A percentile compares a stretch with the other conserved stretches of the same genome.
phyloP scores from a whole-genome alignment of 148 eudicot genomes.

The Oxyria digyna region DNA sequence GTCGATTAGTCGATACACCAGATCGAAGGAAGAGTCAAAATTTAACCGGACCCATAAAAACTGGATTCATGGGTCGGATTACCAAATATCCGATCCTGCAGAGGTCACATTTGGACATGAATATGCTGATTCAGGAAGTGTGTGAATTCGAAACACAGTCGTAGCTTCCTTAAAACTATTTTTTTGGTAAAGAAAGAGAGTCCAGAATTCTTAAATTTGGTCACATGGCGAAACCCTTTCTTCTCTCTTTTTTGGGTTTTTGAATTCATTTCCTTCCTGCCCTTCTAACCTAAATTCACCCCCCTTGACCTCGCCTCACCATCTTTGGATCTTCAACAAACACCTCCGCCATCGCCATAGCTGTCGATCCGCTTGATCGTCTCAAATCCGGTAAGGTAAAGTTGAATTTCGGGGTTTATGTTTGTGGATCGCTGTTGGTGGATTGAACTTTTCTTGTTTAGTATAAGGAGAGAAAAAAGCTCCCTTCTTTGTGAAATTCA shows the following conservation, averaged over 20 bases:
- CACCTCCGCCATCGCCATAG: neutral
- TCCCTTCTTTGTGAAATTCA: neutral
- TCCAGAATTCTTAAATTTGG: neutral
- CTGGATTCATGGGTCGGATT: no score
- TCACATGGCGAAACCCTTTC: neutral
- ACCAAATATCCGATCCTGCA: no score
- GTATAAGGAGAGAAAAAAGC: neutral
- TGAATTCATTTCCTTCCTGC: neutral
- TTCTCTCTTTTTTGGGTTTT: neutral
- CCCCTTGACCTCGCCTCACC: neutral
- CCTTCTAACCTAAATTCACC: neutral
- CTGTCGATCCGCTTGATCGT: neutral
- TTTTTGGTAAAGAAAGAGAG: neutral
- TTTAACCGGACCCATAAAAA: no score
- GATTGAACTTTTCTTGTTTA: neutral
- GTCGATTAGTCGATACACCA: no score
- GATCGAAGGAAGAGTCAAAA: no score
- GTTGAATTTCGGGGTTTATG: neutral
- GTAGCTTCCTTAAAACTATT: no score
- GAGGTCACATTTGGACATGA: no score
- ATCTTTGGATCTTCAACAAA: neutral
- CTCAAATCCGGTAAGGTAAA: neutral
- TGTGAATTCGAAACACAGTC: no score
- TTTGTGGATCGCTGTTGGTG: neutral
- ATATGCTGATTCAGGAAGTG: no score